These are phyloP conservation scores for Biscogniauxia mediterranea DNA, from an alignment of 2,329 filamentous ascomycete genomes.

Conservation along the genomic window DNA sequence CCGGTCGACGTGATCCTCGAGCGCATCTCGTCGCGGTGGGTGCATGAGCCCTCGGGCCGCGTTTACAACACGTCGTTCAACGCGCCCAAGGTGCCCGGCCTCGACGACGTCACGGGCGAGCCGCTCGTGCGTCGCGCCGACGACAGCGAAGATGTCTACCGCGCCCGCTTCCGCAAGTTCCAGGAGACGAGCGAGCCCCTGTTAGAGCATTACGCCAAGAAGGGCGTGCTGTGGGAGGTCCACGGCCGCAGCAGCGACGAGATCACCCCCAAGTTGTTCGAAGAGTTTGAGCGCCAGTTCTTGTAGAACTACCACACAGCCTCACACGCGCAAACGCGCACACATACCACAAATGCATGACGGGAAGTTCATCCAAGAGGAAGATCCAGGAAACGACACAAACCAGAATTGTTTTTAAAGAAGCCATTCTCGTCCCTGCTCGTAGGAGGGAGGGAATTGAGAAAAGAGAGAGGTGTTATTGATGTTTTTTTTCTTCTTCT, in stretches of 20 bases:
- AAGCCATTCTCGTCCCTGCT: not conserved
- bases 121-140: slow-evolving; percentile 77
- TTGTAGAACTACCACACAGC: slow-evolving; percentile 12
- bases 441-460: not conserved
- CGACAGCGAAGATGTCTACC: slow-evolving; percentile 85
- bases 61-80: slow-evolving; percentile 97
- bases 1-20: slow-evolving; percentile 84
- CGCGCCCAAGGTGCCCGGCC: slow-evolving; percentile 73
- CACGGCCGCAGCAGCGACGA: slow-evolving; percentile 89
- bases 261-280: slow-evolving; percentile 85
- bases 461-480: not conserved
- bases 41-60: slow-evolving; percentile 85
- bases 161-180: slow-evolving; percentile 76
- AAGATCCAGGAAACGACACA: not conserved
- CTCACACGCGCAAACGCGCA: too few relatives aligned
- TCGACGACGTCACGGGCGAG: slow-evolving; percentile 90
- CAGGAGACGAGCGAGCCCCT: slow-evolving; percentile 82
- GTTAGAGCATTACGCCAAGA: slow-evolving; percentile 82
- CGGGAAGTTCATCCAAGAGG: not conserved
- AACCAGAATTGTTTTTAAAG: too few relatives aligned
- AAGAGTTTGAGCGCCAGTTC: slow-evolving; percentile 79
- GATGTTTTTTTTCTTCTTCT: too few relatives aligned
- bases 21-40: slow-evolving; percentile 88
- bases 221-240: slow-evolving; percentile 83
- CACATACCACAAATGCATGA: not conserved